Evolutionary conservation across 2,329 filamentous ascomycete species (phyloP).

Genomic region (Ophiostoma himal-ulmi): DNA sequence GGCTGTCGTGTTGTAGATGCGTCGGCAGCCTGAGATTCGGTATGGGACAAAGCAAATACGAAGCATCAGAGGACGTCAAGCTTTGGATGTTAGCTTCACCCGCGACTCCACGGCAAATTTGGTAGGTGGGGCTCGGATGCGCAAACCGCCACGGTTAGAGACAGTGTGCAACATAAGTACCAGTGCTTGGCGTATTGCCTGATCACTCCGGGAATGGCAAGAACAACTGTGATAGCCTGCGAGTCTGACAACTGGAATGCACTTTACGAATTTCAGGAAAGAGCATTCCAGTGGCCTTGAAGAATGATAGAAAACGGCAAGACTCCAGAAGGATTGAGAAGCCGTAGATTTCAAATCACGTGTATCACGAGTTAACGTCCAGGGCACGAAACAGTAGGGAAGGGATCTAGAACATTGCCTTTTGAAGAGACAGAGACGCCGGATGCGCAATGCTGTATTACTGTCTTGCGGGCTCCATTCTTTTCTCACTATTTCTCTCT

Average conservation of each 20-base stretch:
- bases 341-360: neutral
- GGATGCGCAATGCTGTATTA: neutral
- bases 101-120: neutral
- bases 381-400: neutral
- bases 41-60: conserved; percentile 1
- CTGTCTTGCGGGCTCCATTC: neutral
- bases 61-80: neutral
- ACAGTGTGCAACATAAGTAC: neutral
- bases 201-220: neutral
- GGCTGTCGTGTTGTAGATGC: neutral
- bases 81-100: neutral
- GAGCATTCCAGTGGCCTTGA: neutral
- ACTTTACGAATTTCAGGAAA: neutral
- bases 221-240: neutral
- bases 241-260: neutral
- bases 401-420: conserved; percentile 4
- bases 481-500: neutral
- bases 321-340: neutral
- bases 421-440: neutral
- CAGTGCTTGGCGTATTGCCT: neutral
- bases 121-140: neutral
- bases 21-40: neutral
- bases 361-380: neutral
- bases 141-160: neutral
- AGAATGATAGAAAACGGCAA: neutral